Evolutionary conservation across 2,329 filamentous ascomycete genomes (phyloP), one percentile per base, ranked within the genome.

Genomic region (Clarireedia hainanense): DNA sequence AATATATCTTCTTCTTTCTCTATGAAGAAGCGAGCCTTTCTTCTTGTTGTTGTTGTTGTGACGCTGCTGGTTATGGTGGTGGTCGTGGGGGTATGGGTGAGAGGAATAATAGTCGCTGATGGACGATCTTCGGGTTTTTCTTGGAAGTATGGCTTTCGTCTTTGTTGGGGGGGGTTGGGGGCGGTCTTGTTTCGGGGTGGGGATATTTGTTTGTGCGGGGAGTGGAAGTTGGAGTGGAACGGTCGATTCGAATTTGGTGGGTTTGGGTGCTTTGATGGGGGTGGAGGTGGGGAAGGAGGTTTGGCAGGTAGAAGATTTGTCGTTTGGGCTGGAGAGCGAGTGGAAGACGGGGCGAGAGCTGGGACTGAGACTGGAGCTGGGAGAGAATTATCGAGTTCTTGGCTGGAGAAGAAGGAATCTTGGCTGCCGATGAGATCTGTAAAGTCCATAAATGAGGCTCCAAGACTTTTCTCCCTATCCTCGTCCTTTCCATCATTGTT

Each of bases 1-100:
- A 59, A 39, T 1, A 63, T 36, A 48, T 66, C 64, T 15, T 64
- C 62, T 24, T 65, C 64, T 20, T 65, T 67, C 39, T 66, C 64
- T 20, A 63, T 52, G 26, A 66, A 66, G 51, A 63, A 66, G n/a
- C 60, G 58, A 15, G 46, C 20, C 56, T 61, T 2, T 60, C 48
- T 43, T 20, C 20, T 20, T 20, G 2, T 20, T 20, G 20, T 20
- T 20, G 20, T 20, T 20, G 20, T 20, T 20, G 20, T 20, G 20
- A 20, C 20, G 20, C 20, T 20, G 20, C 20, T 20, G 20, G 20
- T 20, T 47, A 55, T 6, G 45, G 42, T 26, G 52, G 50, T 7
- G 42, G 47, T 15, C 27, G 46, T 47, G 15, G 46, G 24, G 14
- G 51, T 55, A 2, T 43, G 37, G 37, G 57, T 14, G 43, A 24